phyloP scores from a whole-genome alignment of 371 early-diverging fungal genomes.

The Circinella minor region DNA sequence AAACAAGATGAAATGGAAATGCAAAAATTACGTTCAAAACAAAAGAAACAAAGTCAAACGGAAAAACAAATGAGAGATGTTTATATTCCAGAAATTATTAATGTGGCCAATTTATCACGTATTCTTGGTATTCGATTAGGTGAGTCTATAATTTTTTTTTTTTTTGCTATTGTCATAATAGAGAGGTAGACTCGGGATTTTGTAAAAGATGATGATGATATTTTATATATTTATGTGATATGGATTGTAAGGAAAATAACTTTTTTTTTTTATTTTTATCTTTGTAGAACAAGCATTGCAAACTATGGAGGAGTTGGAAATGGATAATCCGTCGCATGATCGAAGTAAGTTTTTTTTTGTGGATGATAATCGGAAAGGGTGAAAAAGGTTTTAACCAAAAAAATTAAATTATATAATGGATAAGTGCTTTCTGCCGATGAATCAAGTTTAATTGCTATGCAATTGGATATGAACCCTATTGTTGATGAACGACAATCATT shows the following conservation, averaged over 20 bases:
- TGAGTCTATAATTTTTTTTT: conserved; percentile 15
- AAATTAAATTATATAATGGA: neutral
- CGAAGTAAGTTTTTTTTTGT: conserved; percentile 45
- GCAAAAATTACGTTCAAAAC: conserved; percentile 30
- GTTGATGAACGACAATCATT: conserved; percentile 61
- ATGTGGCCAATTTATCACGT: conserved; percentile 79
- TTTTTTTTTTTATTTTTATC: neutral
- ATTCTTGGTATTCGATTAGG: conserved; percentile 77
- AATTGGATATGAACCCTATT: conserved; percentile 85
- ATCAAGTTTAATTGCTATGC: conserved; percentile 85
- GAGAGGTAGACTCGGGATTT: too few relatives aligned
- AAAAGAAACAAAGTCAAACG: conserved; percentile 28
- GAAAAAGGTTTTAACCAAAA: neutral
- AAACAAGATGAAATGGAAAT: conserved; percentile 35
- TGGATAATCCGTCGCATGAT: conserved; percentile 75
- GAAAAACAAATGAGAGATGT: conserved; percentile 63
- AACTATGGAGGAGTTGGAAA: conserved; percentile 76
- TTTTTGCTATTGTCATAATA: too few relatives aligned
- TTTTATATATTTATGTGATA: neutral
- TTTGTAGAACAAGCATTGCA: conserved; percentile 60
- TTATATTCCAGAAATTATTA: conserved; percentile 83
- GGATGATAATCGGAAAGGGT: neutral
- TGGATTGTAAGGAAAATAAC: neutral
- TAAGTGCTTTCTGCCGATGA: conserved; percentile 84
- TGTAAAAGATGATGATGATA: too few relatives aligned